These are phyloP conservation scores for Parastagonospora nodorum DNA, from an alignment of 2,329 filamentous ascomycete genomes.

Conservation along the genomic window DNA sequence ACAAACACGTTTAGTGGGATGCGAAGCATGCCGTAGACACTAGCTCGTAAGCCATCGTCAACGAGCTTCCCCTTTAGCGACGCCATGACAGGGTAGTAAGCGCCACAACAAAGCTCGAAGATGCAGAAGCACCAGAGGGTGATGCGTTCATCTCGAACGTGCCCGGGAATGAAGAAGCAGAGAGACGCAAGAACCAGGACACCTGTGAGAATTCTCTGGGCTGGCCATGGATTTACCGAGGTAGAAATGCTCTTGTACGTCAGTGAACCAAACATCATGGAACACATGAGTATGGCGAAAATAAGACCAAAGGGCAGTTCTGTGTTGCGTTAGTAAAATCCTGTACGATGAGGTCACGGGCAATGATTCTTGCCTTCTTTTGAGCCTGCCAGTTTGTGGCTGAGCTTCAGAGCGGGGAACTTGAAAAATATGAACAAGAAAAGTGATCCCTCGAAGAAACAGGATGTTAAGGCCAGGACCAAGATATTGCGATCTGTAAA, in stretches of 20 bases:
- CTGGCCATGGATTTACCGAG: constrained; percentile 20
- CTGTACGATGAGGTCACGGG: too few relatives aligned
- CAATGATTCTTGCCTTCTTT: constrained; percentile 27
- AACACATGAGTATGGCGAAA: constrained; percentile 64
- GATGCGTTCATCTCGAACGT: constrained; percentile 52
- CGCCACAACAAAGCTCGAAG: constrained; percentile 62
- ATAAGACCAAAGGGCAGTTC: constrained; percentile 56
- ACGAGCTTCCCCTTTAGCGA: constrained; percentile 61
- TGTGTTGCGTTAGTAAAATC: constrained; percentile 13
- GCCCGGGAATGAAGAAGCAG: constrained; percentile 42
- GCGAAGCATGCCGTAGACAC: constrained; percentile 62
- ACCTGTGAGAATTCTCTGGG: constrained; percentile 36
- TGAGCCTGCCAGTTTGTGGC: constrained; percentile 34
- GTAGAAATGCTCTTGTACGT: constrained; percentile 52
- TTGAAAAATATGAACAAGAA: constrained; percentile 69
- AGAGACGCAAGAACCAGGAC: constrained; percentile 32
- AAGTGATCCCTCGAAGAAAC: constrained; percentile 65
- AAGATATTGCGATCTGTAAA: constrained; percentile 54
- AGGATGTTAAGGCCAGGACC: constrained; percentile 58
- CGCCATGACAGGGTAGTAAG: constrained; percentile 63
- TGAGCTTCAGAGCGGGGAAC: constrained; percentile 58
- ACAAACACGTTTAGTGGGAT: constrained; percentile 60
- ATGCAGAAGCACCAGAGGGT: constrained; percentile 63
- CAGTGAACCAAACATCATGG: constrained; percentile 64
- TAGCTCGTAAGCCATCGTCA: constrained; percentile 59